These are phyloP conservation scores for Lactarius deliciosus DNA, from an alignment of 768 basidiomycete species.

Conservation along the genomic window DNA sequence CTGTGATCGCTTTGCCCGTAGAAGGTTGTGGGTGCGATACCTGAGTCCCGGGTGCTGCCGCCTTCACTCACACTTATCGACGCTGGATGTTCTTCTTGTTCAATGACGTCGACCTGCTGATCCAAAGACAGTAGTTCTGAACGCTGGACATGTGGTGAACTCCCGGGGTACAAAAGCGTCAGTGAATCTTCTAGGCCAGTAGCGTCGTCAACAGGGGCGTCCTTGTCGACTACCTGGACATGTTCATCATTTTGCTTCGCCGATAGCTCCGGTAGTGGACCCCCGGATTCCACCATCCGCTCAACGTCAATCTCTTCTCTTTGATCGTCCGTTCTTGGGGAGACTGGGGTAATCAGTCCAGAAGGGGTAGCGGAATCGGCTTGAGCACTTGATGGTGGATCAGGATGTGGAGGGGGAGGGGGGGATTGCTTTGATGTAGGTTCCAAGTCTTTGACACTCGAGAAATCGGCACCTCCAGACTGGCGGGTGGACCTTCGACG, in stretches of 20 bases:
- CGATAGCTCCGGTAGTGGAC: background rate
- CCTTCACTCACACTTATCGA: background rate
- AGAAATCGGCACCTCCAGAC: conserved; percentile 12
- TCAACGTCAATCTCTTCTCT: conserved; percentile 27
- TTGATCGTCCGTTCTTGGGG: conserved; percentile 22
- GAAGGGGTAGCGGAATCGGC: conserved; percentile 1
- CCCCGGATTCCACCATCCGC: conserved; percentile 21
- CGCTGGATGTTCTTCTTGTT: background rate
- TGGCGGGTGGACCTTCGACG: conserved; percentile 25
- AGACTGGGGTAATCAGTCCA: conserved; percentile 13
- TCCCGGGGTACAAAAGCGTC: conserved; percentile 15
- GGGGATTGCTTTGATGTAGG: background rate
- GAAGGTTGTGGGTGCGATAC: conserved; percentile 18
- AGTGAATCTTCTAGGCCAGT: conserved; percentile 5
- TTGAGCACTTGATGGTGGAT: conserved; percentile 9
- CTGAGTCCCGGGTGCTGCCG: background rate
- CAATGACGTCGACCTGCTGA: background rate
- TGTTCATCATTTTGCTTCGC: conserved; percentile 6
- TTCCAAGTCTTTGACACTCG: background rate
- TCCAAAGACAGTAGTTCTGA: background rate
- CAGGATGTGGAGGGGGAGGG: conserved; percentile 9
- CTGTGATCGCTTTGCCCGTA: conserved; percentile 14
- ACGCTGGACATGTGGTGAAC: background rate
- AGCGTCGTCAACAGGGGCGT: background rate
- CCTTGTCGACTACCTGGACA: background rate